Base-by-base conservation (phyloP, 495 filamentous ascomycete genomes). In the Xylaria sp. region DNA sequence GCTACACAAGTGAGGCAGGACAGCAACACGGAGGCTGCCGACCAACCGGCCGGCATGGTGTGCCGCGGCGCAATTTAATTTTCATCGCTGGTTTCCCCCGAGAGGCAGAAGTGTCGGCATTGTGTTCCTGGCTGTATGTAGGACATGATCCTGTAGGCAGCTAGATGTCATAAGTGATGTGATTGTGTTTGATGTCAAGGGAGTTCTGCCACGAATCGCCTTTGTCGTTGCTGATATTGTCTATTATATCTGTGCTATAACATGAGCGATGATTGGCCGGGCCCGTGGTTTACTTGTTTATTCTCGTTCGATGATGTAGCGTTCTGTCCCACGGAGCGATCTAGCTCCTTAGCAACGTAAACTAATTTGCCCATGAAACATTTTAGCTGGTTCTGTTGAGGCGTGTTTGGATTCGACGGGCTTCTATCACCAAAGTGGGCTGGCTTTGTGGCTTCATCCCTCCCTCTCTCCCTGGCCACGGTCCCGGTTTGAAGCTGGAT, bases 1-100 rank as follows among this genome's bases (percentile, higher is more conserved):
- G 53, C 55, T 24, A 61, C 52, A 67, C 65, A 68, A 53, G 67
- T 41, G 53, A 55, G 53, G 66, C 66, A 62, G n/a, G 40, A 61
- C 55, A 52, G 40, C 50, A 7, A 40, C 11, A 41, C 33, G 33
- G 46, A 37, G 33, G 53, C 41, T 37, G 24, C 53, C 57, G 55
- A 52, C 62, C 19, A 66, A 48, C n/a, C 37, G n/a, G 37, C 52
- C 26, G 14, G 65, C 24, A n/a, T 52, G 31, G 15, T 59, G 44
- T 46, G 33, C 21, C 21, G 19, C 57, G 57, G 33, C 19, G 57
- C 57, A 59, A 37, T 59, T 11, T 59, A 26, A 35, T 59, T n/a
- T 21, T 21, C 9, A 37, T 50, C 5, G 33, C 55, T 35, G 6
- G 26, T 43, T 61, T 35, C 11, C 26, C 29, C 31, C 11, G 41